Evolutionary conservation across 768 basidiomycete genomes (phyloP), one percentile per base, ranked within the genome.

Genomic region (Leccinum arenicola): DNA sequence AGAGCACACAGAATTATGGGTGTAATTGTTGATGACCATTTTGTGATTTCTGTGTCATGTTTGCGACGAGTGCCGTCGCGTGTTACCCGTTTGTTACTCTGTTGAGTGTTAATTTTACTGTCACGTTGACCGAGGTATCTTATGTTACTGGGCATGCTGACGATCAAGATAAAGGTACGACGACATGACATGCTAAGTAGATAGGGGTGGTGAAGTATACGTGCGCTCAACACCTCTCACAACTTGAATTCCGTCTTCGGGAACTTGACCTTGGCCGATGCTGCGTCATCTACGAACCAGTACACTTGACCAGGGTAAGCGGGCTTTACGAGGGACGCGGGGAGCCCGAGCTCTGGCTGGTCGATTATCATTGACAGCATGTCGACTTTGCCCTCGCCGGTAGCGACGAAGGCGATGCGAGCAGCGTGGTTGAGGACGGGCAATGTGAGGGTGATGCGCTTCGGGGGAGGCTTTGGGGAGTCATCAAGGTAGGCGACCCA

Each of bases 401-500:
- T 77, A 11, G 87, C 91, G 54, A 99, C 94, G 69, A 99, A 99
- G 0, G 83, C 96, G 59, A 95, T 85, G 60, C 91, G 83, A 54
- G 85, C 80, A 17, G 93, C 91, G 72, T 95, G 93, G 70, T 94
- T 95, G 65, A 95, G 86, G 61, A 95, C 94, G 50, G 92, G 91
- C 68, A 82, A 87, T 50, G 97, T 98, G 64, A 99, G 82, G 5
- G 97, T 98, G 75, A 98, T 89, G 61, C 97, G 85, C 67, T 82
- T 85, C 12, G 86, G 79, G 12, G 97, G 97, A 0, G 93, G 93
- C 75, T 99, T 98, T 23, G 97, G 97, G 40, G 90, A 90, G 77
- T 98, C 93, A 19, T 91, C 86, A 68, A 99, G 78, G 73, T 86
- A 89, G 1, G 95, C 96, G 23, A 99, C 91, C 97, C 97, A 99